Conservation (phyloP, 441 rosid genomes). For the Bocquillonia castaneifolia region DNA sequence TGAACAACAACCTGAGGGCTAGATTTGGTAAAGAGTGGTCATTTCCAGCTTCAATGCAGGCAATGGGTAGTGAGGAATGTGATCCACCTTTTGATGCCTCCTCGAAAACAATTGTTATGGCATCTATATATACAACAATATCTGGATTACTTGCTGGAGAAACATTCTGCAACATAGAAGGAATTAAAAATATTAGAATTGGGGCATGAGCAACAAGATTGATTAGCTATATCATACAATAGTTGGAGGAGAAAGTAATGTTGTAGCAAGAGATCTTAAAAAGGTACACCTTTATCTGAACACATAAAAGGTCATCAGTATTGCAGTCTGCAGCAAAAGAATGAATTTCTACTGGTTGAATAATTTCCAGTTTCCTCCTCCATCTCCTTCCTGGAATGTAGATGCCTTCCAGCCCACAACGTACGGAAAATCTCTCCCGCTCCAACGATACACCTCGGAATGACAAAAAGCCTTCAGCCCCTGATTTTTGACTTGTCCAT, state of each 20-base stretch:
- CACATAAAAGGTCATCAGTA: constrained; percentile 91
- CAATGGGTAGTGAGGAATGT: constrained; percentile 73
- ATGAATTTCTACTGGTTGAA: constrained; percentile 86
- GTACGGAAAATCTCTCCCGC: constrained; percentile 81
- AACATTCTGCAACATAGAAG: constrained; percentile 61
- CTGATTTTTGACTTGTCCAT: constrained; percentile 40
- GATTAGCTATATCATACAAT: neutral
- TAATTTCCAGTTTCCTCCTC: constrained; percentile 86
- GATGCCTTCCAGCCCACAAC: constrained; percentile 95
- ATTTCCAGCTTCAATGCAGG: constrained; percentile 92
- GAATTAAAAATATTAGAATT: neutral
- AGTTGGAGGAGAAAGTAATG: neutral
- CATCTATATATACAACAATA: constrained; percentile 72
- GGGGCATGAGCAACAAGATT: constrained; percentile 4
- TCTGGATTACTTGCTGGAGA: constrained; percentile 69
- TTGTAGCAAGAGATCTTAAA: constrained; percentile 3
- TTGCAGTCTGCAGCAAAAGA: constrained; percentile 89
- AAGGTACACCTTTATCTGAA: constrained; percentile 89
- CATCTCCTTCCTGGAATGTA: constrained; percentile 92
- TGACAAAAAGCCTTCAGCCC: constrained; percentile 66
- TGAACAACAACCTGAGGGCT: constrained; percentile 68
- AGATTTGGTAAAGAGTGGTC: constrained; percentile 78
- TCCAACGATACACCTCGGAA: constrained; percentile 88
- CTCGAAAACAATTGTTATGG: constrained; percentile 80
- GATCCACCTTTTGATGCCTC: constrained; percentile 72